Percentiles rank a stretch among this genome's conserved stretches.
These are phyloP conservation scores for Cyberlindnera meyerae DNA, from an alignment of 805 yeast genomes.

Conservation along the genomic window DNA sequence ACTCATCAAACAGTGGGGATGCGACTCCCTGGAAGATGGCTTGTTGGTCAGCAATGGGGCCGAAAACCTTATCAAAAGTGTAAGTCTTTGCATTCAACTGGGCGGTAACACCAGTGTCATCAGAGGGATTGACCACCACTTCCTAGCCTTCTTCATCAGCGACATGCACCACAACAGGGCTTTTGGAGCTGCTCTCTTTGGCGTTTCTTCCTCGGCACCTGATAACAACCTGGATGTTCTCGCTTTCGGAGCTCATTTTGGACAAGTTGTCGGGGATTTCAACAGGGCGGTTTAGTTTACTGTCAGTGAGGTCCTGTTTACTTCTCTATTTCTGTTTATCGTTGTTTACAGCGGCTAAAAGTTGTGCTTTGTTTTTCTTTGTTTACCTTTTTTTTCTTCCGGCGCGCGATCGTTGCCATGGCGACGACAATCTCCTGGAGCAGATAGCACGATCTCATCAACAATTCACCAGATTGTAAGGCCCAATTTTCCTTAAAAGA, in stretches of 20 bases:
- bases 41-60: conserved; percentile 73
- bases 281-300: neutral
- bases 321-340: too few relatives aligned
- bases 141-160: conserved; percentile 42
- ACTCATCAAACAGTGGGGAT: conserved; percentile 56
- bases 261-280: neutral
- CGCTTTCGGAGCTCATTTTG: conserved; percentile 27
- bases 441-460: too few relatives aligned
- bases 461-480: conserved; percentile 43
- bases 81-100: conserved; percentile 51
- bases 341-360: neutral
- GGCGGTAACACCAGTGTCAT: conserved; percentile 34
- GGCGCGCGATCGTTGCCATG: conserved; percentile 6
- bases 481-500: conserved; percentile 42
- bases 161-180: conserved; percentile 56
- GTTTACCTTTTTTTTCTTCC: conserved; percentile 3
- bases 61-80: conserved; percentile 75
- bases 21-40: conserved; percentile 65
- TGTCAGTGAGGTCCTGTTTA: too few relatives aligned
- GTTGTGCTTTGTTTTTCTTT: conserved; percentile 6
- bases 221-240: conserved; percentile 58
- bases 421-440: neutral
- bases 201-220: conserved; percentile 59
- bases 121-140: conserved; percentile 41
- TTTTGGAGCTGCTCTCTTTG: conserved; percentile 51